Conservation (phyloP, 1,139 yeast species). For the Maudiozyma humilis region DNA sequence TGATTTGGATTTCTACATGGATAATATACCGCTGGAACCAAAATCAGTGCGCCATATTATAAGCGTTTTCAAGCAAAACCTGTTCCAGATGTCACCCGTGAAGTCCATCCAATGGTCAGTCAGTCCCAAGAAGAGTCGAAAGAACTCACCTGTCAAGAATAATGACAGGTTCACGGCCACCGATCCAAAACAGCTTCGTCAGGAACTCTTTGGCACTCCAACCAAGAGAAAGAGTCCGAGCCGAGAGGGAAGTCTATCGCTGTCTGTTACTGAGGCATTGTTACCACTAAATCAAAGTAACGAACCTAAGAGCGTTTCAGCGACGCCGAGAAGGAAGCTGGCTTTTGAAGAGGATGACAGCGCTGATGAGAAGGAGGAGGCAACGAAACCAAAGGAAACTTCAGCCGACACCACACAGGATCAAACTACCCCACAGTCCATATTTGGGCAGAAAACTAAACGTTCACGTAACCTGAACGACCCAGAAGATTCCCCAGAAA, state of each 20-base stretch:
- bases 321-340: conserved; percentile 26
- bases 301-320: conserved; percentile 6
- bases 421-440: too few relatives aligned
- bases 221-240: conserved; percentile 7
- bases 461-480: too few relatives aligned
- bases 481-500: too few relatives aligned
- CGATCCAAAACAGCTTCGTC: conserved; percentile 25
- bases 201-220: conserved; percentile 27
- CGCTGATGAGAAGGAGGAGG: conserved; percentile 11
- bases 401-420: too few relatives aligned
- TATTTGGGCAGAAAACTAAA: too few relatives aligned
- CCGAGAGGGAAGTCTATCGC: neutral
- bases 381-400: neutral
- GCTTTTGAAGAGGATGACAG: conserved; percentile 30
- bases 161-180: conserved; percentile 23
- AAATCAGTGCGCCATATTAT: conserved; percentile 37
- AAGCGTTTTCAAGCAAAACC: conserved; percentile 35
- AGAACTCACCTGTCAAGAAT: conserved; percentile 16
- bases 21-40: conserved; percentile 53
- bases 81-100: conserved; percentile 28
- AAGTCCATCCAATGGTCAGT: conserved; percentile 27
- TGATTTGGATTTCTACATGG: conserved; percentile 26
- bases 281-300: conserved; percentile 1
- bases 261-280: conserved; percentile 7
- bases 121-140: conserved; percentile 20